Evolutionary conservation across 441 rosid genomes (phyloP).

Genomic region (Syzygium malaccense): DNA sequence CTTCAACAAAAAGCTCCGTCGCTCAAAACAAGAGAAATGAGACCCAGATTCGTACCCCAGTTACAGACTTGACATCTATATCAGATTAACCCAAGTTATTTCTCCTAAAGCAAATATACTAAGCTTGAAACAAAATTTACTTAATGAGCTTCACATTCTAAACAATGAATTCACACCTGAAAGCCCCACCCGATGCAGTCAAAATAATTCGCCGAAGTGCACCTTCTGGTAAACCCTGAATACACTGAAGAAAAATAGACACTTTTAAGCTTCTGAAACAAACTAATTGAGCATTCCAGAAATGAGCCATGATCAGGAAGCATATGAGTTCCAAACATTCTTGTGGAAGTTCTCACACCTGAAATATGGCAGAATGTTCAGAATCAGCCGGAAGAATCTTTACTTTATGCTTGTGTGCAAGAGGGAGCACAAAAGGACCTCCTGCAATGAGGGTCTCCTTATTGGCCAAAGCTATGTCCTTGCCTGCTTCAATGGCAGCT

Average conservation of each 20-base stretch:
- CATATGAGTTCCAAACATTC: background rate
- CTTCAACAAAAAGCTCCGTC: background rate
- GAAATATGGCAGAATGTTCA: constrained; percentile 96
- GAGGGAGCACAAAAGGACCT: constrained; percentile 95
- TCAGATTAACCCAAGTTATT: background rate
- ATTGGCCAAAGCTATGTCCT: constrained; percentile 90
- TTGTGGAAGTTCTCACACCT: constrained; percentile 32
- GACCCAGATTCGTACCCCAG: background rate
- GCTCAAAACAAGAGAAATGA: background rate
- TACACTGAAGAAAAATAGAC: constrained; percentile 57
- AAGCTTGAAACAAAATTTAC: background rate
- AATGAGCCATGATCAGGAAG: background rate
- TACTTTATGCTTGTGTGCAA: constrained; percentile 76
- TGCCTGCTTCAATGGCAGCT: constrained; percentile 96
- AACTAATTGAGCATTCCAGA: constrained; percentile 4
- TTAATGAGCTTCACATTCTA: background rate
- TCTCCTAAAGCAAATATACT: background rate
- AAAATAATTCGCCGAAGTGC: constrained; percentile 79
- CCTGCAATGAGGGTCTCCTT: constrained; percentile 96
- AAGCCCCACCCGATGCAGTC: constrained; percentile 97
- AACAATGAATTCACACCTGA: constrained; percentile 51
- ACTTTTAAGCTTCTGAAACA: background rate
- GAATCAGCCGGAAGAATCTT: constrained; percentile 98
- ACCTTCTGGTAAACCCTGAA: constrained; percentile 87
- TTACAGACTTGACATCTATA: background rate